phyloP scores from a whole-genome alignment of 2,329 filamentous ascomycete genomes.

The Chaetomium olivaceum region DNA sequence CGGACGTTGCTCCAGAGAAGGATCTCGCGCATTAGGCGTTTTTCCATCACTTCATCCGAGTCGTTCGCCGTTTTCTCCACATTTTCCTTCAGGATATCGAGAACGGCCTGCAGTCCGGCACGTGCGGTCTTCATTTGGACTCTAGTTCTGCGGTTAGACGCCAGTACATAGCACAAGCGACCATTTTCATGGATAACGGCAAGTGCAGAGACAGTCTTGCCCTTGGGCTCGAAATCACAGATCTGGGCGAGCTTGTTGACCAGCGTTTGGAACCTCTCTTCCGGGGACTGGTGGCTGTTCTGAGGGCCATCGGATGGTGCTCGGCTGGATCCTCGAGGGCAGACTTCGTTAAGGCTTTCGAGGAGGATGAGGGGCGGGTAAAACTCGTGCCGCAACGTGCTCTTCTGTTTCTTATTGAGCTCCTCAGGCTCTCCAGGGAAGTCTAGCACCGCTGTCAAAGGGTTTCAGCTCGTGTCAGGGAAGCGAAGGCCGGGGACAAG shows the following conservation, averaged over 20 bases:
- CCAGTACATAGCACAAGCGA: slow-evolving; percentile 18
- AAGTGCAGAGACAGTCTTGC: slow-evolving; percentile 20
- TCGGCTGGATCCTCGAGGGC: not conserved
- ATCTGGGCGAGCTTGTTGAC: slow-evolving; percentile 26
- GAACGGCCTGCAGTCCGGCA: not conserved
- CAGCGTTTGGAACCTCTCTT: slow-evolving; percentile 23
- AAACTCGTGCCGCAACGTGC: slow-evolving; percentile 12
- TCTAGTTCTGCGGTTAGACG: slow-evolving; percentile 16
- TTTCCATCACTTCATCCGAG: slow-evolving; percentile 1
- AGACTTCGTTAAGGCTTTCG: slow-evolving; percentile 14
- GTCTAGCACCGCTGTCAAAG: slow-evolving; percentile 1
- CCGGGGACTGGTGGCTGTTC: slow-evolving; percentile 19
- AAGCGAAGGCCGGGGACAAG: not conserved
- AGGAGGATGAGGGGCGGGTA: slow-evolving; percentile 20
- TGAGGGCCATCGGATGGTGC: slow-evolving; percentile 15
- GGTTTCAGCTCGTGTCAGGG: not conserved
- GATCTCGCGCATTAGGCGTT: slow-evolving; percentile 4
- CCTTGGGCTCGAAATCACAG: slow-evolving; percentile 17
- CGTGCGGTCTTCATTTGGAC: slow-evolving; percentile 15
- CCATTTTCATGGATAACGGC: slow-evolving; percentile 8
- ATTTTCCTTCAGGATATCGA: slow-evolving; percentile 10
- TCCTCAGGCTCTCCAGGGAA: not conserved
- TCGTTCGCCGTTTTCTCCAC: not conserved
- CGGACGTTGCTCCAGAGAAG: slow-evolving; percentile 12
- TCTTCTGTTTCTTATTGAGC: slow-evolving; percentile 1